These are phyloP conservation scores for Pythium phragmiticola DNA, from an alignment of 352 stramenopile genomes.

Conservation along the genomic window DNA sequence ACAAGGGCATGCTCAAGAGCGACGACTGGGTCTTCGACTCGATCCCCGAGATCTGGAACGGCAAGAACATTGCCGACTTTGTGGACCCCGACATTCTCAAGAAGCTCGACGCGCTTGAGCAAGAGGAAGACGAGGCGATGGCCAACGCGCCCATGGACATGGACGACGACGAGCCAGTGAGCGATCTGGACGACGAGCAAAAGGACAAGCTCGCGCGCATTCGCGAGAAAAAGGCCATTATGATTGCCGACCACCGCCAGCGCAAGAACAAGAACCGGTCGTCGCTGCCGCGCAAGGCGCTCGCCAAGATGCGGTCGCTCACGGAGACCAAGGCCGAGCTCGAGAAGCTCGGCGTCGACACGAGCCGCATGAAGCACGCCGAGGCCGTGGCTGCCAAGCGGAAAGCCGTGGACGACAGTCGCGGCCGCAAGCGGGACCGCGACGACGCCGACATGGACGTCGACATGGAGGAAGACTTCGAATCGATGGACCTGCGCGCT, in stretches of 20 bases:
- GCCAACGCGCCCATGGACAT: slow-evolving; percentile 89
- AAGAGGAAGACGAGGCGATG: slow-evolving; percentile 96
- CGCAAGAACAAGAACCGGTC: slow-evolving; percentile 96
- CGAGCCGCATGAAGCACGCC: slow-evolving; percentile 89
- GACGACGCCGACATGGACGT: slow-evolving; percentile 85
- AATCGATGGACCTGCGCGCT: slow-evolving; percentile 37
- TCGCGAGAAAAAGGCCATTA: slow-evolving; percentile 83
- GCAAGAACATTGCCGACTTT: slow-evolving; percentile 99
- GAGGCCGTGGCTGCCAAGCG: slow-evolving; percentile 68
- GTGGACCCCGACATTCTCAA: slow-evolving; percentile 98
- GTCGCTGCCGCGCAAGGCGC: slow-evolving; percentile 85
- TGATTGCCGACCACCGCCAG: slow-evolving; percentile 81
- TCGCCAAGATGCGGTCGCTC: slow-evolving; percentile 71
- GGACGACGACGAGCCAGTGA: slow-evolving; percentile 79
- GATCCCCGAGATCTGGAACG: slow-evolving; percentile 99
- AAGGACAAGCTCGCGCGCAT: slow-evolving; percentile 88
- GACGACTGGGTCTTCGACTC: slow-evolving; percentile 97
- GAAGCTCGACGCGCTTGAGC: slow-evolving; percentile 94
- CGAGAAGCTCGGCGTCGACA: slow-evolving; percentile 90
- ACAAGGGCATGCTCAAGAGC: slow-evolving; percentile 93
- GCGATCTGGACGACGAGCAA: slow-evolving; percentile 95
- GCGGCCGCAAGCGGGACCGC: slow-evolving; percentile 83
- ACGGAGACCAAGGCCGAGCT: slow-evolving; percentile 90
- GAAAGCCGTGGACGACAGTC: slow-evolving; percentile 64
- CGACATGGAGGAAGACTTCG: slow-evolving; percentile 70